phyloP scores from a whole-genome alignment of 2,329 filamentous ascomycete species.

The Alternaria postmessia region DNA sequence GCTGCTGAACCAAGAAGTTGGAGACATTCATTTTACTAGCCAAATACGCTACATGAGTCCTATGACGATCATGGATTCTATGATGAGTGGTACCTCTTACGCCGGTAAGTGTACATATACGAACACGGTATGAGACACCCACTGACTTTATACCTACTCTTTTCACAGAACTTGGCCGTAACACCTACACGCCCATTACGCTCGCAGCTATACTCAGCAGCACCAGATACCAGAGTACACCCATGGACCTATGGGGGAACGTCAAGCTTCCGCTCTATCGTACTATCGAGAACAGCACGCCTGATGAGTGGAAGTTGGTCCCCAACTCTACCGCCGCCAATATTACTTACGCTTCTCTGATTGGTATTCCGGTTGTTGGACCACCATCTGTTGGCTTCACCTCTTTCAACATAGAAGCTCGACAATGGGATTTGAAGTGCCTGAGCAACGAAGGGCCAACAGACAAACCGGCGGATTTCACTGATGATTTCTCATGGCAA shows the following conservation, averaged over 20 bases:
- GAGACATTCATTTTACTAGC: conserved; percentile 17
- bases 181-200: conserved; percentile 30
- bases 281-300: conserved; percentile 28
- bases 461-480: conserved; percentile 8
- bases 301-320: conserved; percentile 30
- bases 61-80: conserved; percentile 12
- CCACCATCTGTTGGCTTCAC: conserved; percentile 16
- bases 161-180: conserved; percentile 20
- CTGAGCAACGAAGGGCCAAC: conserved; percentile 22
- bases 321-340: conserved; percentile 16
- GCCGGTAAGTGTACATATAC: conserved; percentile 2
- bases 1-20: conserved; percentile 26
- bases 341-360: conserved; percentile 35
- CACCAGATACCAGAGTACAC: conserved; percentile 28
- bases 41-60: conserved; percentile 33
- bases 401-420: conserved; percentile 30
- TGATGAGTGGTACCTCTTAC: conserved; percentile 20
- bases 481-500: conserved; percentile 29
- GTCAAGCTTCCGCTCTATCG: conserved; percentile 37
- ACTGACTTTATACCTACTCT: not conserved
- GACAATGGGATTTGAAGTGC: conserved; percentile 40
- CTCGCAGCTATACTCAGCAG: conserved; percentile 37
- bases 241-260: conserved; percentile 41
- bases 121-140: not conserved
- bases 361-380: conserved; percentile 34